Evolutionary conservation across 768 basidiomycete species (phyloP).

Genomic region (Hypholoma fasciculare): DNA sequence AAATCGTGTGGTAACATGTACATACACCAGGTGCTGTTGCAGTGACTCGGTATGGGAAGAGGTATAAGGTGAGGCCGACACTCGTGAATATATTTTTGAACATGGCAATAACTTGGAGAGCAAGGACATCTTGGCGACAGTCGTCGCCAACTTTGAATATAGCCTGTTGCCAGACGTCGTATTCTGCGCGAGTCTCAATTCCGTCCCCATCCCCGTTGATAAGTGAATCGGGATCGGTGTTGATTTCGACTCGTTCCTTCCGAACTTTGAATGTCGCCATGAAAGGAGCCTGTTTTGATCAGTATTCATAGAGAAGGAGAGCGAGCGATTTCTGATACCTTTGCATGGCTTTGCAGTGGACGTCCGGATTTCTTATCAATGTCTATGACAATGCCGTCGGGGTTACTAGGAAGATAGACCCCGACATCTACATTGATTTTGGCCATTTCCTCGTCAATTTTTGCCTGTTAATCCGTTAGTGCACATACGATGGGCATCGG

Average conservation of each 20-base stretch:
- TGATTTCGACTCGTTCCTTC: constrained; percentile 72
- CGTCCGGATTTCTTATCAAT: constrained; percentile 96
- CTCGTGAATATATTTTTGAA: constrained; percentile 97
- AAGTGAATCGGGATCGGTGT: constrained; percentile 73
- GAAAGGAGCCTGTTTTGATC: constrained; percentile 81
- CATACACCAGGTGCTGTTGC: constrained; percentile 94
- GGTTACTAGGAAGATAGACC: constrained; percentile 96
- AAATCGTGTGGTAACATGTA: constrained; percentile 11
- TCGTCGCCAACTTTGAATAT: constrained; percentile 99
- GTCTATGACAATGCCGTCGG: constrained; percentile 95
- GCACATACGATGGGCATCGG: neutral
- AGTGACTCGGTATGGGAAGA: constrained; percentile 95
- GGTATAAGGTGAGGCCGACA: constrained; percentile 86
- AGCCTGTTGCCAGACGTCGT: constrained; percentile 95
- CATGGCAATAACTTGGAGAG: constrained; percentile 97
- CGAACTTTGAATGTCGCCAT: constrained; percentile 99
- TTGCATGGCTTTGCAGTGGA: constrained; percentile 96
- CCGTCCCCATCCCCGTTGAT: constrained; percentile 62
- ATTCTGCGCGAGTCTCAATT: constrained; percentile 57
- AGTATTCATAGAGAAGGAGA: neutral
- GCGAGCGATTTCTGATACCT: constrained; percentile 48
- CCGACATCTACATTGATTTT: constrained; percentile 93
- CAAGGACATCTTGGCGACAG: constrained; percentile 97
- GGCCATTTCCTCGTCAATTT: constrained; percentile 99
- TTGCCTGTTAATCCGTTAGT: constrained; percentile 57